A percentile compares a stretch with the other conserved stretches of the same genome.
phyloP scores from a whole-genome alignment of 1,284 basidiomycete species.

The Cystobasidium sp. region DNA sequence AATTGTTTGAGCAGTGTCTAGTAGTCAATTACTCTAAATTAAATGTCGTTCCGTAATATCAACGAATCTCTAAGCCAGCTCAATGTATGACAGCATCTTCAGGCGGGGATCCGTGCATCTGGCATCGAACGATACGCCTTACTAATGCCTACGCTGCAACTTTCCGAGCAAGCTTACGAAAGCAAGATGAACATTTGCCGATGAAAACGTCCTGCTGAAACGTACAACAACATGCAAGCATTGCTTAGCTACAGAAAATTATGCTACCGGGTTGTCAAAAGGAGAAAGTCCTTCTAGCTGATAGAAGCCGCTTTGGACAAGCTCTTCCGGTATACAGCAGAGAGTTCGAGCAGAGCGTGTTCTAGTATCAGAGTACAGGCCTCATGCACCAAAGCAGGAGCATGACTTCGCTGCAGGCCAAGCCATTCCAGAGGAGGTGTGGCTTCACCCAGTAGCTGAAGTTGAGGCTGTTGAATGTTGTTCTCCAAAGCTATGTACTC shows the following conservation, averaged over 20 bases:
- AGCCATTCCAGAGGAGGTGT: slow-evolving; percentile 50
- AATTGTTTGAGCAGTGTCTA: too few relatives aligned
- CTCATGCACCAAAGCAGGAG: slow-evolving; percentile 46
- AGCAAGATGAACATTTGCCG: too few relatives aligned
- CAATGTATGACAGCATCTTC: too few relatives aligned
- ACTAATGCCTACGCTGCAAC: too few relatives aligned
- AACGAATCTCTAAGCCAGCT: too few relatives aligned
- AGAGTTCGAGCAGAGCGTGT: slow-evolving; percentile 42
- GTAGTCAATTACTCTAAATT: too few relatives aligned
- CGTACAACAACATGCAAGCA: too few relatives aligned
- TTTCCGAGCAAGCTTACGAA: too few relatives aligned
- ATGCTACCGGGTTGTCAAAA: not conserved
- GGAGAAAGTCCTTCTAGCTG: not conserved
- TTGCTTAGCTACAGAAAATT: not conserved
- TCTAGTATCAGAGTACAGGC: slow-evolving; percentile 46
- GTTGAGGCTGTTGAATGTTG: slow-evolving; percentile 45
- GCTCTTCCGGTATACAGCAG: slow-evolving; percentile 25
- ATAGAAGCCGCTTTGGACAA: slow-evolving; percentile 31
- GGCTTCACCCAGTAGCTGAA: slow-evolving; percentile 48
- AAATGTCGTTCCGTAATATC: too few relatives aligned
- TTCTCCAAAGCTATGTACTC: slow-evolving; percentile 42
- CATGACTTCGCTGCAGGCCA: slow-evolving; percentile 45
- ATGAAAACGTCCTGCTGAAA: too few relatives aligned
- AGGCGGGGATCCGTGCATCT: too few relatives aligned
- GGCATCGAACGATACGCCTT: too few relatives aligned